Evolutionary conservation across 208 protist species (phyloP).

Genomic region (Trypanosoma vivax): DNA sequence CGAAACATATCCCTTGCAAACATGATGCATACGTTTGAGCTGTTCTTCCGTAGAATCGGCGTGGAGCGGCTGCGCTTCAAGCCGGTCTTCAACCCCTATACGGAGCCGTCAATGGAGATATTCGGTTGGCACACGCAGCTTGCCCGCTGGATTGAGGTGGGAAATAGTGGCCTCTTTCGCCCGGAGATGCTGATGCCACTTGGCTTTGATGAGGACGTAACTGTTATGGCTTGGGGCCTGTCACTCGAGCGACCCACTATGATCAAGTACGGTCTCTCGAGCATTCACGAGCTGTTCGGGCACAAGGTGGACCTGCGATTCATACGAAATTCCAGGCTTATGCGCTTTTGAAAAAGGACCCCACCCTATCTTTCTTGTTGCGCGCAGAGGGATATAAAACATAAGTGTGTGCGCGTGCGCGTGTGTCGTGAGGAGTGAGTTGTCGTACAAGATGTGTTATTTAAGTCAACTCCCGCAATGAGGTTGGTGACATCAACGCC

Average conservation of each 20-base stretch:
- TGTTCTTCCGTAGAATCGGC: conserved; percentile 97
- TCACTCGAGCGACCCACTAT: conserved; percentile 99
- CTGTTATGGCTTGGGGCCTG: conserved; percentile 99
- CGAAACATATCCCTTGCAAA: conserved; percentile 95
- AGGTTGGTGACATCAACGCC: no score
- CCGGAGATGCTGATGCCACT: conserved; percentile 99
- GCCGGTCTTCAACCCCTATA: conserved; percentile 99
- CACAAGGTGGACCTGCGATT: conserved; percentile 88
- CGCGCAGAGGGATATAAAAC: no score
- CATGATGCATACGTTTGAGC: conserved; percentile 97
- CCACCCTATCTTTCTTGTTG: no score
- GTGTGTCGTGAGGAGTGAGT: no score
- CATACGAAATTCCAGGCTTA: conserved; percentile 81
- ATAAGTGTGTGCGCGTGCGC: no score
- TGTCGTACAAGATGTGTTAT: no score
- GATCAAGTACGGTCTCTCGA: conserved; percentile 98
- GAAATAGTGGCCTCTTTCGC: conserved; percentile 98
- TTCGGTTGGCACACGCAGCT: conserved; percentile 96
- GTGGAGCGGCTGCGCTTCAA: conserved; percentile 98
- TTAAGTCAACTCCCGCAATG: no score
- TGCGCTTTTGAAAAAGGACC: conserved; percentile 58
- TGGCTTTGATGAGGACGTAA: conserved; percentile 95
- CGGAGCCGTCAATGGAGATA: conserved; percentile 99
- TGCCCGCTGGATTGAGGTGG: conserved; percentile 97
- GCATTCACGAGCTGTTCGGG: conserved; percentile 99